Conservation (phyloP, 148 eudicot species). For the Camellia granthamiana region DNA sequence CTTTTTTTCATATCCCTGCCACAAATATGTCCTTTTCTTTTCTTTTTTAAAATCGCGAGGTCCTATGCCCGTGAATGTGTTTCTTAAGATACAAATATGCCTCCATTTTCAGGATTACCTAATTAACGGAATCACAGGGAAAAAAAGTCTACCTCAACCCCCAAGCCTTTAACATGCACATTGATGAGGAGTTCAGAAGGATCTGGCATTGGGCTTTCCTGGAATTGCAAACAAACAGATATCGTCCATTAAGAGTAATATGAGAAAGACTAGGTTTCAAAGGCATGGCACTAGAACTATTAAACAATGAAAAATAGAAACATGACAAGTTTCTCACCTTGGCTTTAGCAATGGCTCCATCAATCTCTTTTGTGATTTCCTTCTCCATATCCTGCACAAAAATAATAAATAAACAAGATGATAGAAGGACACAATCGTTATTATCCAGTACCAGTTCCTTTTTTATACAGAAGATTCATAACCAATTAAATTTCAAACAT, state of each 20-base stretch:
- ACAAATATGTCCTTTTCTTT: too few relatives aligned
- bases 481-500: not conserved
- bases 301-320: not conserved
- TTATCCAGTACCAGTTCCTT: not conserved
- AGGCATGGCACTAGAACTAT: not conserved
- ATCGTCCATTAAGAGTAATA: not conserved
- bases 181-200: conserved; percentile 76
- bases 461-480: too few relatives aligned
- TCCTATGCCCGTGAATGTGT: too few relatives aligned
- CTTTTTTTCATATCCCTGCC: too few relatives aligned
- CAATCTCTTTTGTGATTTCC: conserved; percentile 52
- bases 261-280: not conserved
- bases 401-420: not conserved
- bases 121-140: not conserved
- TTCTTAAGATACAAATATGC: not conserved
- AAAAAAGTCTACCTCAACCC: conserved; percentile 60
- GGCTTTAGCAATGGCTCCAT: conserved; percentile 55
- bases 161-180: conserved; percentile 76
- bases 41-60: too few relatives aligned
- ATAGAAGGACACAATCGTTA: not conserved
- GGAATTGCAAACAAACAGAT: conserved; percentile 26
- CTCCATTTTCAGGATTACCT: not conserved
- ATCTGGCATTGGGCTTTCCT: conserved; percentile 96
- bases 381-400: conserved; percentile 52
- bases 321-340: conserved; percentile 36